Base-by-base conservation (phyloP, 306 rosid species). In the Malus sylvestris region DNA sequence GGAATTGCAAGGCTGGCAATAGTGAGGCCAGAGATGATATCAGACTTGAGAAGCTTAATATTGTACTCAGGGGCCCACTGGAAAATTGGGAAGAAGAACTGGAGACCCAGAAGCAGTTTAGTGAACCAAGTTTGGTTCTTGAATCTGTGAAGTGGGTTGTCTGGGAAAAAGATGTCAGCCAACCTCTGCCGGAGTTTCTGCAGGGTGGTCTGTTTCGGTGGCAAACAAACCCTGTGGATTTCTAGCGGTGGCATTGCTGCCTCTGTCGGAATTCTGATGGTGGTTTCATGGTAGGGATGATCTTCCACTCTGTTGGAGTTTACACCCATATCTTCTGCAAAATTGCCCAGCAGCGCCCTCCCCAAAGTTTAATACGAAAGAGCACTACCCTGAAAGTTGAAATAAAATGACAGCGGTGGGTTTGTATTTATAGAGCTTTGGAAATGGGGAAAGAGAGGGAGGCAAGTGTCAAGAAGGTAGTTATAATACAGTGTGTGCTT, bases 1-100 rank as follows among this genome's bases (percentile, higher is more conserved):
- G 99, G 99, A 71, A 96, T 96, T 59, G 98, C 96, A 8, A 96
- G 97, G 75, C 97, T 92, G 45, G 98, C 99, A 80, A 96, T 96
- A 79, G 99, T 96, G 87, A 96, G 97, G 9, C 99, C 99, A 38
- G 98, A 89, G 52, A 96, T 81, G 75, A 82, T 3, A 51, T 96
- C 99, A 49, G 93, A 87, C 71, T 85, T 90, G 67, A 96, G 84
- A 72, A 89, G 93, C 4, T 49, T 12, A 6, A 84, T 77, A 59
- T 58, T 78, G 80, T 96, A 92, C 1, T 75, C 70, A 10, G 98
- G 96, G 0, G 83, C 99, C 99, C 98, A 96, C 32, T 96, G 96
- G 72, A 91, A 92, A 44, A 96, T 86, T 4, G 99, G 98, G 80
- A 92, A 91, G 71, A 92, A 45, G 63, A 76, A 88, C 19, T 96